Evolutionary conservation across 257 asterid species (phyloP).

Genomic region (Solanum dulcamara): DNA sequence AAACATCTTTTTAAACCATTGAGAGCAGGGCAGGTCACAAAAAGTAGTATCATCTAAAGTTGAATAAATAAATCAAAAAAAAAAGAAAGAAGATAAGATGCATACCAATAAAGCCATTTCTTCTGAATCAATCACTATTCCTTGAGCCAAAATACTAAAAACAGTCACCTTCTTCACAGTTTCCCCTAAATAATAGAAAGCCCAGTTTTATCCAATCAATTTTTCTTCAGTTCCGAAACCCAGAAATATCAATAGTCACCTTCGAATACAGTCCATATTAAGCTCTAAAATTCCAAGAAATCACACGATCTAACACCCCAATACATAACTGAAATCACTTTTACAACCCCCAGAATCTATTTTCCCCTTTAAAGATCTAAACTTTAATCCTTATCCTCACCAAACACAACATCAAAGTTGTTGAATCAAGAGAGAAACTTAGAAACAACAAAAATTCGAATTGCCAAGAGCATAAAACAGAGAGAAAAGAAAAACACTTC

Average conservation of each 20-base stretch:
- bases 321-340: not conserved
- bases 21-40: not conserved
- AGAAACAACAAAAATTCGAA: not conserved
- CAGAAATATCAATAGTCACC: not conserved
- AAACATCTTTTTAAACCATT: not conserved
- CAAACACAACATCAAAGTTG: not conserved
- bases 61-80: not conserved
- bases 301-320: not conserved
- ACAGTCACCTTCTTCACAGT: no score
- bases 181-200: not conserved
- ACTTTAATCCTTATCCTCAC: not conserved
- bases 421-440: not conserved
- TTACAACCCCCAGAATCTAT: not conserved
- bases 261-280: not conserved
- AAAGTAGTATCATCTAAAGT: not conserved
- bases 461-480: not conserved
- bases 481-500: not conserved
- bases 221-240: not conserved
- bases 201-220: not conserved
- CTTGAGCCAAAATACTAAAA: not conserved
- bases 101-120: conserved; percentile 39
- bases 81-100: not conserved
- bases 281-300: not conserved
- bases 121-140: conserved; percentile 22
- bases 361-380: not conserved